Conservation (phyloP, 495 filamentous ascomycete species). For the Cercophora sp. region DNA sequence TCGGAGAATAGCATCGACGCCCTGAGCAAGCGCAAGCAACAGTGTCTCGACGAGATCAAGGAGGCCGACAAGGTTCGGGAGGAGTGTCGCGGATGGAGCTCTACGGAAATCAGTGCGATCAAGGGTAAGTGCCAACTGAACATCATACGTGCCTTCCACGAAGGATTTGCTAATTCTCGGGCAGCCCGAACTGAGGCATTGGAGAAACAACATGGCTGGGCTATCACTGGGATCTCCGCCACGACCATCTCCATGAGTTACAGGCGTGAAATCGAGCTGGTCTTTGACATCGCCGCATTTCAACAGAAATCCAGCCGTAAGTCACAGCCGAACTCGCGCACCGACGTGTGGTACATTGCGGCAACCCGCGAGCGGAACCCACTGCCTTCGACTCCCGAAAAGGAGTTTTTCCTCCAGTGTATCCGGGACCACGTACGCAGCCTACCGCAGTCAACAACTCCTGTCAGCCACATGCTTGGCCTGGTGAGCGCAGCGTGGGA, state of each 20-base stretch:
- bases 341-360: conserved; percentile 54
- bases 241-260: conserved; percentile 74
- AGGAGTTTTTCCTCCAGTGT: conserved; percentile 67
- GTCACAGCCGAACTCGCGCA: conserved; percentile 25
- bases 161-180: conserved; percentile 4
- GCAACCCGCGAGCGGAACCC: conserved; percentile 46
- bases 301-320: conserved; percentile 11
- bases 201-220: conserved; percentile 75
- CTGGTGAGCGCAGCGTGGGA: conserved; percentile 59
- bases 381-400: conserved; percentile 47
- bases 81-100: conserved; percentile 84
- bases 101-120: conserved; percentile 66
- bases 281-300: conserved; percentile 66
- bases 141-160: not conserved
- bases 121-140: conserved; percentile 53
- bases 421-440: conserved; percentile 56
- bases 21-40: conserved; percentile 59
- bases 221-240: conserved; percentile 58
- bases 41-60: conserved; percentile 67
- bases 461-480: conserved; percentile 51
- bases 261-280: conserved; percentile 67
- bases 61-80: conserved; percentile 81
- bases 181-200: conserved; percentile 63
- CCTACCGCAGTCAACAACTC: conserved; percentile 45
- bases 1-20: conserved; percentile 58